A percentile compares a stretch with the other conserved stretches of the same genome.
Conservation (phyloP, 129 eudicot genomes). For the Rutidosis leptorrhynchoides region DNA sequence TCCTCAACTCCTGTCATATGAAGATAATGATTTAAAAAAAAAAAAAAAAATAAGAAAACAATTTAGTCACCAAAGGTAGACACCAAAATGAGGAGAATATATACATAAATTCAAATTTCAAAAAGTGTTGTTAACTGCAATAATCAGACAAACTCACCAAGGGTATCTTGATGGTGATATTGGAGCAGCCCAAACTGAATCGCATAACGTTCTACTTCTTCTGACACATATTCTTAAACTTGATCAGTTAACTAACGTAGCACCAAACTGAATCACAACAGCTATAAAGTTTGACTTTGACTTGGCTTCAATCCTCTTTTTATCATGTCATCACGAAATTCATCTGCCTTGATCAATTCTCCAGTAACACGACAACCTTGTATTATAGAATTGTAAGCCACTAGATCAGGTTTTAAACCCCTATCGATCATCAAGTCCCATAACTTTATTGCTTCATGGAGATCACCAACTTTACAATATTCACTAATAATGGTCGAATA, state of each 20-base stretch:
- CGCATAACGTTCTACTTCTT: constrained; percentile 3
- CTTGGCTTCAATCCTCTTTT: constrained; percentile 59
- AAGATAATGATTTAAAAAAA: neutral
- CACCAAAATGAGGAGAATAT: neutral
- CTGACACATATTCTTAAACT: constrained; percentile 16
- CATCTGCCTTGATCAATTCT: constrained; percentile 55
- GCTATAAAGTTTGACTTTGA: constrained; percentile 16
- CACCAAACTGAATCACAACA: constrained; percentile 6
- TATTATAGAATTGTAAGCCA: constrained; percentile 68
- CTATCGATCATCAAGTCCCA: constrained; percentile 71
- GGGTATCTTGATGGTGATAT: constrained; percentile 13
- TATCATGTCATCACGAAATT: constrained; percentile 69
- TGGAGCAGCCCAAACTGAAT: no score
- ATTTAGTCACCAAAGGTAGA: constrained; percentile 4
- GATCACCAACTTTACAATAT: constrained; percentile 59
- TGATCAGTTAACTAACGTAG: constrained; percentile 11
- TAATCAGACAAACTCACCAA: constrained; percentile 2
- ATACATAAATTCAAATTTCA: neutral
- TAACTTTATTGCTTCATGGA: constrained; percentile 54
- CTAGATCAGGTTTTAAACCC: constrained; percentile 67
- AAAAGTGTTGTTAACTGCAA: neutral
- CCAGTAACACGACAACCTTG: constrained; percentile 70
- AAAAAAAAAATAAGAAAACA: neutral
- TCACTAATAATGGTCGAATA: constrained; percentile 69
- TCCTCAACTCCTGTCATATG: neutral